These are phyloP conservation scores for Psilocybe azurescens DNA, from an alignment of 768 basidiomycete genomes.

Conservation along the genomic window DNA sequence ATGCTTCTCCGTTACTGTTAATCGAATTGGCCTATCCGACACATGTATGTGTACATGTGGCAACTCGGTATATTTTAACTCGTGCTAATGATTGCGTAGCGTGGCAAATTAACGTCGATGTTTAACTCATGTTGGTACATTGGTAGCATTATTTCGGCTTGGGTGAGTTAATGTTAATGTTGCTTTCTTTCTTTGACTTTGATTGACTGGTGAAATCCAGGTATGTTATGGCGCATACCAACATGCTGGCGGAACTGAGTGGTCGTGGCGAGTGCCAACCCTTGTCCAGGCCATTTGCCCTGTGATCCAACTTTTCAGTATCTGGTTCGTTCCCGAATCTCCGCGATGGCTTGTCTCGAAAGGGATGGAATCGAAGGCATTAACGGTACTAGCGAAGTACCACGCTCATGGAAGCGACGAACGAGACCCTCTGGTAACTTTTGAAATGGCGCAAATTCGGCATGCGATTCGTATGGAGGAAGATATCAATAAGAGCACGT, in stretches of 20 bases:
- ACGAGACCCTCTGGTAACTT: constrained; percentile 61
- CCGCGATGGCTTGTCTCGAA: constrained; percentile 70
- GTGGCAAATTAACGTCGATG: constrained; percentile 62
- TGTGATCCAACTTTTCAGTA: constrained; percentile 53
- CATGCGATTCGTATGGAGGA: constrained; percentile 70
- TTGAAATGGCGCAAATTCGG: constrained; percentile 70
- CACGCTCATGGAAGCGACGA: constrained; percentile 69
- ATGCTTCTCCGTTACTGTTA: constrained; percentile 66
- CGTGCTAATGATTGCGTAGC: constrained; percentile 27
- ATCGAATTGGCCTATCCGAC: constrained; percentile 76
- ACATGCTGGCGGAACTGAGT: constrained; percentile 40
- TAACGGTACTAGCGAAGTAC: constrained; percentile 66
- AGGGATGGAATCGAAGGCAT: constrained; percentile 67
- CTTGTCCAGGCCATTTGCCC: constrained; percentile 66
- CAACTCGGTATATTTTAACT: neutral
- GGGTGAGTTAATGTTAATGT: constrained; percentile 29
- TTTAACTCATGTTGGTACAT: constrained; percentile 81
- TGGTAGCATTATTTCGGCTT: constrained; percentile 68
- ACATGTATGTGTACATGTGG: constrained; percentile 45
- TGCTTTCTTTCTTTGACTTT: neutral
- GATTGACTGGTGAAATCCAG: constrained; percentile 21
- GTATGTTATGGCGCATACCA: constrained; percentile 50
- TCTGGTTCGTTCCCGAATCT: constrained; percentile 70
- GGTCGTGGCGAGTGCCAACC: constrained; percentile 73
- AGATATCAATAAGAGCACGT: constrained; percentile 51